Evolutionary conservation across 495 filamentous ascomycete species (phyloP), one percentile per base, ranked within the genome.

Genomic region (Venustampulla echinocandica): DNA sequence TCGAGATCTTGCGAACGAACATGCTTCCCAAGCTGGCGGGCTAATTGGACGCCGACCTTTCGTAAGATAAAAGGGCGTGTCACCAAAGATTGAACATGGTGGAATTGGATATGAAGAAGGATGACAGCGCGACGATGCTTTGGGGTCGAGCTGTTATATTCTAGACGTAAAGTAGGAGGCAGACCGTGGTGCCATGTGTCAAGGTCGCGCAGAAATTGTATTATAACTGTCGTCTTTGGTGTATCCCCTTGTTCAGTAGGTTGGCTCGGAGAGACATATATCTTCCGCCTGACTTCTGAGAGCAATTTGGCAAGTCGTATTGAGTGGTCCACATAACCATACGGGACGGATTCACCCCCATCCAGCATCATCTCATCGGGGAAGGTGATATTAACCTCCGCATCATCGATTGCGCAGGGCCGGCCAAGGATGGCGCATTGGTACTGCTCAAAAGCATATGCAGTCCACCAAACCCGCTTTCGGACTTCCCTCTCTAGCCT

Each of bases 401-500:
- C 46, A 35, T 67, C 62, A 39, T 73, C 64, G 25, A 73, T 69
- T 10, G 63, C 67, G 22, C 65, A 69, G 0, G 70, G 70, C 2
- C 70, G 60, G n/a, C 67, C 70, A 11, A 71, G 54, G 38, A 66
- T 68, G 13, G 63, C 64, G 48, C 65, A 66, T 25, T 69, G 60
- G 41, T 62, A 64, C 30, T 69, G 67, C 42, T 74, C 70, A 36
- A 67, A 70, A 5, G 42, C 59, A 46, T 68, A 74, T 24, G 68
- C 49, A 6, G 70, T 69, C 64, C 70, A 71, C 64, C 67, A 74
- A n/a, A 70, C 58, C n/a, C 64, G 52, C 44, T 69, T 69, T 9
- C 69, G 60, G 22, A 65, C 49, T 30, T 71, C 65, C 40, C 62
- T 49, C 25, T 69, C 63, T 14, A 69, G 46, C 2, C 61, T 54